phyloP scores from a whole-genome alignment of 2,329 filamentous ascomycete genomes.

The Hortaea werneckii region DNA sequence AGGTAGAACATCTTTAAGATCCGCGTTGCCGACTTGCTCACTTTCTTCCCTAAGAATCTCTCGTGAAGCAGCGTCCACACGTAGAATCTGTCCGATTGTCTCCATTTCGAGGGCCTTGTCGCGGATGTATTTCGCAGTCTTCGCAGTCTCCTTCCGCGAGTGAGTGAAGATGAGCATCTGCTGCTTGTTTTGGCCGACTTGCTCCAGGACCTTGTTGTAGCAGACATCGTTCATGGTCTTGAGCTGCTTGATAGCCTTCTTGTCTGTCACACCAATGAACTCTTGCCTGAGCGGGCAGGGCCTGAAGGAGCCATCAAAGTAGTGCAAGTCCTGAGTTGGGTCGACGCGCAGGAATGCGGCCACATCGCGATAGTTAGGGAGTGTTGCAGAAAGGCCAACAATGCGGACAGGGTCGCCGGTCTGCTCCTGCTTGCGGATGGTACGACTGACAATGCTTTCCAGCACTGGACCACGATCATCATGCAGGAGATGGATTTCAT shows the following conservation, averaged over 20 bases:
- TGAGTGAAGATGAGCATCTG: slow-evolving; percentile 99
- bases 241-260: slow-evolving; percentile 96
- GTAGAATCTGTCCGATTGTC: slow-evolving; percentile 89
- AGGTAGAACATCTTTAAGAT: slow-evolving; percentile 86
- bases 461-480: slow-evolving; percentile 94
- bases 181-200: slow-evolving; percentile 83
- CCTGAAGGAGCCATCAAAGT: slow-evolving; percentile 89
- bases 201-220: slow-evolving; percentile 93
- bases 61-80: slow-evolving; percentile 81
- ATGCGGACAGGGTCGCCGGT: slow-evolving; percentile 88
- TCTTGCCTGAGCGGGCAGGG: slow-evolving; percentile 93
- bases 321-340: slow-evolving; percentile 74
- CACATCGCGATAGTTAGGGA: slow-evolving; percentile 94
- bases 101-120: slow-evolving; percentile 97
- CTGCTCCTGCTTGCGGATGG: slow-evolving; percentile 85
- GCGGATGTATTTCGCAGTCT: slow-evolving; percentile 89
- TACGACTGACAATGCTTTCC: slow-evolving; percentile 92
- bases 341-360: slow-evolving; percentile 92
- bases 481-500: slow-evolving; percentile 95
- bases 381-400: slow-evolving; percentile 83
- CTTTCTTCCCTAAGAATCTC: slow-evolving; percentile 82
- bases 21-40: slow-evolving; percentile 69
- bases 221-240: slow-evolving; percentile 99
- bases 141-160: slow-evolving; percentile 94
- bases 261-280: slow-evolving; percentile 93